Conservation (phyloP, 257 asterid species). For the Linaria vulgaris region DNA sequence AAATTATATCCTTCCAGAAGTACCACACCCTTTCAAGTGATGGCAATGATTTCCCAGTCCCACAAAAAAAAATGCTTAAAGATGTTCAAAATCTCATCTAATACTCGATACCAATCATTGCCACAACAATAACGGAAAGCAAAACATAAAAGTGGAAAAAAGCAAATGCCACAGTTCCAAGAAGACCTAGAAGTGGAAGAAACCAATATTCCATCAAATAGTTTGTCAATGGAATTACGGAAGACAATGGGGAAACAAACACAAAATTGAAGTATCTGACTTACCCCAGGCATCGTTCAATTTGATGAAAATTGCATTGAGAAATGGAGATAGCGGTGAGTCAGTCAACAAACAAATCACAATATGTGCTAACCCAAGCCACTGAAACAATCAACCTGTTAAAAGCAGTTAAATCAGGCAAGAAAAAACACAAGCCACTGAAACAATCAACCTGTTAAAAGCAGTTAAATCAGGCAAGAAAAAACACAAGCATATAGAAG, state of each 20-base stretch:
- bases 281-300: constrained; percentile 94
- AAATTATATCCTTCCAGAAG: no score
- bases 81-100: no score
- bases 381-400: no score
- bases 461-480: constrained; percentile 14
- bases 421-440: no score
- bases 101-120: no score
- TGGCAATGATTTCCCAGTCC: no score
- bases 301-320: constrained; percentile 87
- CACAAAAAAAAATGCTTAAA: no score
- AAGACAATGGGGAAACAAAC: constrained; percentile 14
- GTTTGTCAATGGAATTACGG: constrained; percentile 14
- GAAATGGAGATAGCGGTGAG: constrained; percentile 90
- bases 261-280: constrained; percentile 8
- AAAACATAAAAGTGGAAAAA: constrained; percentile 97
- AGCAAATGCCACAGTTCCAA: constrained; percentile 97
- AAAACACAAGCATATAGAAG: not conserved
- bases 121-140: constrained; percentile 96
- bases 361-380: constrained; percentile 93
- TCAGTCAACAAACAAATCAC: constrained; percentile 83
- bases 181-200: constrained; percentile 65
- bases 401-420: no score
- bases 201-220: constrained; percentile 19
- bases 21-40: no score
- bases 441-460: constrained; percentile 79